Base-by-base conservation (phyloP, 352 stramenopile genomes). In the Lagenidium sp. region DNA sequence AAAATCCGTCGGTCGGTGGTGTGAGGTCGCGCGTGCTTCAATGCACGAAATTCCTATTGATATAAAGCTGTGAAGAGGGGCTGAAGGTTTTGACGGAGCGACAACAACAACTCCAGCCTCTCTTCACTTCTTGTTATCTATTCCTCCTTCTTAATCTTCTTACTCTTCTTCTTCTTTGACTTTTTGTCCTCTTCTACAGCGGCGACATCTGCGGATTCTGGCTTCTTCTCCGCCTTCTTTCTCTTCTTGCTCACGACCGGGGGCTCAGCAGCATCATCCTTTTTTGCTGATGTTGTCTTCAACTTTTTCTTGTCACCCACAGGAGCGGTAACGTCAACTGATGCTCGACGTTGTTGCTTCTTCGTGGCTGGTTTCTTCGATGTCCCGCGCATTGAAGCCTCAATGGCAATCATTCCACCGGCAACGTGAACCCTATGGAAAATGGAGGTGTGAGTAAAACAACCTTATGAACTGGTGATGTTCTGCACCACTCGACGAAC, bases 351-450 rank as follows among this genome's bases (percentile, higher is more conserved):
- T n/a, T n/a, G 28, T 32, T 8, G 46, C 13, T 20, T 16, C 43
- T 60, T 59, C 29, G 47, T 60, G 7, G 29, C 43, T 22, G 18
- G 4, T 36, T 53, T 63, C 21, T 19, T 36, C 18, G 8, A 25
- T 50, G 48, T 60, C 47, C 31, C 53, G 7, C 73, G 70, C 78
- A 91, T 86, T 16, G 72, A 78, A 6, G 63, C 76, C 44, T 88
- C 76, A 53, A 92, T 87, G 25, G 79, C 72, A 47, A 92, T 75
- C 66, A 92, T 83, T 1, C 73, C 76, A 25, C 77, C 69, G 21
- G 79, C 73, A 41, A 85, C 68, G 44, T 85, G 74, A 18, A 91
- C 68, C 24, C 74, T 61, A 53, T 47, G 38, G 23, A 29, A 5
- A 31, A 44, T 28, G 22, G n/a, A n/a, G n/a, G n/a, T n/a, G n/a